Evolutionary conservation across 805 yeast genomes (phyloP).

Genomic region (Diddensiella santjacobensis): DNA sequence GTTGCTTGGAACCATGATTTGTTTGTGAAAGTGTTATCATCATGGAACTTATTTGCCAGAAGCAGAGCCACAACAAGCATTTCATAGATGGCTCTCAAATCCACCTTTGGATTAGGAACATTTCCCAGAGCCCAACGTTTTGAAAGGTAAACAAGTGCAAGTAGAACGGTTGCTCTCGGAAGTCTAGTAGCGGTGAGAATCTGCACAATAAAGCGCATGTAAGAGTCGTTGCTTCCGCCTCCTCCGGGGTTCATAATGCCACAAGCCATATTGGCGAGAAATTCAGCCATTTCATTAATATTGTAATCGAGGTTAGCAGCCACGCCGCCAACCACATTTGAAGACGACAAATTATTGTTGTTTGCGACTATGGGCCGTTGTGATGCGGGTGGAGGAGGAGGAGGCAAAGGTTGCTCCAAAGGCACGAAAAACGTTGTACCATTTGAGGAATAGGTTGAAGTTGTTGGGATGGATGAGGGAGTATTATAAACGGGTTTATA

Average conservation of each 20-base stretch:
- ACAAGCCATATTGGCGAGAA: conserved; percentile 68
- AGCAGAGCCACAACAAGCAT: conserved; percentile 66
- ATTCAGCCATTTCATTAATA: conserved; percentile 71
- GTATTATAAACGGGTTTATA: not conserved
- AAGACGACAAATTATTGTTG: conserved; percentile 15
- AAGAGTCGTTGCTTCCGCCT: conserved; percentile 25
- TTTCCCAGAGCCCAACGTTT: conserved; percentile 49
- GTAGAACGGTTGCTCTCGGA: conserved; percentile 74
- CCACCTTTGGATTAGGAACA: conserved; percentile 29
- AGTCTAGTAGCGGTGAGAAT: conserved; percentile 84
- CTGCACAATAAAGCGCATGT: conserved; percentile 53
- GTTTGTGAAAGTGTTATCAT: conserved; percentile 94
- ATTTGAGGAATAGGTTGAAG: conserved; percentile 15
- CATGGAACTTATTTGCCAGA: conserved; percentile 89
- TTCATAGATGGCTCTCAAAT: conserved; percentile 39
- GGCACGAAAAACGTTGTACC: conserved; percentile 20
- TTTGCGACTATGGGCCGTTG: conserved; percentile 19
- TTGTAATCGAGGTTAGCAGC: conserved; percentile 76
- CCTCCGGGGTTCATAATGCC: conserved; percentile 41
- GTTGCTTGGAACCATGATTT: conserved; percentile 97
- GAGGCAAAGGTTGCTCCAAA: conserved; percentile 19
- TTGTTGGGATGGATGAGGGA: not conserved
- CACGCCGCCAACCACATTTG: conserved; percentile 61
- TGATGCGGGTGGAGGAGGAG: conserved; percentile 9
- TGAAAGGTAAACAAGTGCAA: conserved; percentile 75